Evolutionary conservation across 2,329 filamentous ascomycete genomes (phyloP), one percentile per base, ranked within the genome.

Genomic region (Fusarium tricinctum): DNA sequence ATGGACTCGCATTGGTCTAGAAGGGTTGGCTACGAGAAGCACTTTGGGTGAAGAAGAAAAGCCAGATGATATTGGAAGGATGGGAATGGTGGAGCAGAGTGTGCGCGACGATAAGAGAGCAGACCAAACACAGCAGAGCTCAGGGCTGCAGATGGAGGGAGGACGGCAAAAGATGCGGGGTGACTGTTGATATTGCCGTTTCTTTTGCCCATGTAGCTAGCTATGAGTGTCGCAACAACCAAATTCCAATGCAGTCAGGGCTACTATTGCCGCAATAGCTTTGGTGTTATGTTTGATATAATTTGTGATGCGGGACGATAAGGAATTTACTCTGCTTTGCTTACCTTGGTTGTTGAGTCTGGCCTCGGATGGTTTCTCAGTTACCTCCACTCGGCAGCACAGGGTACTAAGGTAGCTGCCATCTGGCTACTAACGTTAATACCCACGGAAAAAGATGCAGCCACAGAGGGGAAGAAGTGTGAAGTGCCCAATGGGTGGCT

Each of bases 101-200:
- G 32, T 40, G 23, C 22, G 30, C 19, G 35, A 33, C 13, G 48
- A 38, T 22, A 19, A 14, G 48, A 35, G 23, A 33, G 30, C 26
- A 39, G 42, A 19, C 32, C 23, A 63, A 33, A 49, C 44, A 17
- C 38, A 39, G 58, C 40, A 62, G 32, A 62, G 51, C 35, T n/a
- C 26, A 49, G 32, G 61, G 61, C 38, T 46, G 23, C 17, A 33
- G 30, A 44, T n/a, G 39, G 12, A 10, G 17, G 49, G 53, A 50
- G 32, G 43, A 67, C 55, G 56, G 55, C 40, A 55, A 58, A 43
- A 23, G 55, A 56, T 68, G 62, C 40, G 60, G 42, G 52, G 52
- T 43, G 40, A 43, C 56, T 56, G 49, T 55, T 61, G 33, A 45
- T 45, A 49, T 39, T 43, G 19, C 56, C 42, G 33, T 22, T 58